Percentiles rank a stretch among this genome's conserved stretches.
Conservation (phyloP, 2,329 filamentous ascomycete species). For the Colletotrichum theobromicola region DNA sequence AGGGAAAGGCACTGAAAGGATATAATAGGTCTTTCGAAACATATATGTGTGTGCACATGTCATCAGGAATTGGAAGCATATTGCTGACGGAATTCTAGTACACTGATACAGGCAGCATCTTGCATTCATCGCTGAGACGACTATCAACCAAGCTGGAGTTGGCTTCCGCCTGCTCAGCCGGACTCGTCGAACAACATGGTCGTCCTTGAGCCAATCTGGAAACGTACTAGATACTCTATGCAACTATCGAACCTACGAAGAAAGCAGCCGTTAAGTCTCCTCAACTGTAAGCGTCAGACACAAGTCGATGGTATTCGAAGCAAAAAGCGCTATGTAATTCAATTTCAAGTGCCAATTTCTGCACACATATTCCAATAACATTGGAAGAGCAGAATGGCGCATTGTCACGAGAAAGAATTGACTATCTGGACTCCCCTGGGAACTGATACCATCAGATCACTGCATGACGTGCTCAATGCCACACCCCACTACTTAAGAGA, state of each 20-base stretch:
- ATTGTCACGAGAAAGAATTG: too few species aligned
- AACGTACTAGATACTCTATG: rapidly evolving
- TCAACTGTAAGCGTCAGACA: too few species aligned
- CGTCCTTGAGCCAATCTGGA: background rate
- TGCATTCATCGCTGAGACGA: background rate
- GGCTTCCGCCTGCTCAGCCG: background rate
- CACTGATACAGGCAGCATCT: background rate
- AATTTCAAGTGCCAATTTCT: background rate
- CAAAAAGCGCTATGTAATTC: too few species aligned
- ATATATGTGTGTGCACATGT: background rate
- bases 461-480: background rate
- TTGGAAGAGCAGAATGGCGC: too few species aligned
- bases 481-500: background rate
- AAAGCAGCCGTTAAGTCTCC: rapidly evolving
- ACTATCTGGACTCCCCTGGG: background rate
- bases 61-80: background rate
- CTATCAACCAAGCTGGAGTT: background rate
- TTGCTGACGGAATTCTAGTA: background rate
- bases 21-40: too few species aligned
- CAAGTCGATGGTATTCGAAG: too few species aligned
- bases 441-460: background rate
- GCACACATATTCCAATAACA: background rate
- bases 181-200: background rate
- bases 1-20: too few species aligned
- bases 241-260: background rate